A percentile compares a stretch with the other conserved stretches of the same genome.
These are phyloP conservation scores for Aspergillus conjunctus DNA, from an alignment of 495 filamentous ascomycete species.

Conservation along the genomic window DNA sequence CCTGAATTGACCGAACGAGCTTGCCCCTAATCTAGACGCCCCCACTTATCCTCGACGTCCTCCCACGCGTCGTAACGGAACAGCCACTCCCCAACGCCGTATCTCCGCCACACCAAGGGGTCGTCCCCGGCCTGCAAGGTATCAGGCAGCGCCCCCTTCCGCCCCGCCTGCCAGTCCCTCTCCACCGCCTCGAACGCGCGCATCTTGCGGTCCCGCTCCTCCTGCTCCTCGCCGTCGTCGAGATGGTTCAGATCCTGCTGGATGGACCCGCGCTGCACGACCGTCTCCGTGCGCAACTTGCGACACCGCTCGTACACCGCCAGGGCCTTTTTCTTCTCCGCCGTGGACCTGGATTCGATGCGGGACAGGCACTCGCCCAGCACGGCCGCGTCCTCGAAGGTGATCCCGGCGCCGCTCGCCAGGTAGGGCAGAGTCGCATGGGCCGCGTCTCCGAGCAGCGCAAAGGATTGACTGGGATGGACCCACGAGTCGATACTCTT, in stretches of 20 bases:
- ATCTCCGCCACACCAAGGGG: constrained; percentile 6
- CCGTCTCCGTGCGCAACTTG: constrained; percentile 41
- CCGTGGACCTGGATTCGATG: constrained; percentile 26
- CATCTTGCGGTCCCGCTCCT: constrained; percentile 46
- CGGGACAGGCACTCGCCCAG: constrained; percentile 47
- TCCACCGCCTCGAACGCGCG: constrained; percentile 17
- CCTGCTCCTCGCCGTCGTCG: constrained; percentile 48
- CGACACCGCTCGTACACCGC: constrained; percentile 46
- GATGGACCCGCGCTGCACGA: constrained; percentile 44
- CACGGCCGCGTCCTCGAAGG: constrained; percentile 52
- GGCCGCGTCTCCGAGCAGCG: constrained; percentile 61
- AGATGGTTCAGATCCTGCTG: constrained; percentile 52
- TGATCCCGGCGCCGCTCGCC: constrained; percentile 43
- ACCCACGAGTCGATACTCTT: constrained; percentile 54
- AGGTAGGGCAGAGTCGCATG: constrained; percentile 68
- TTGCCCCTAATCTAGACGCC: too few relatives aligned
- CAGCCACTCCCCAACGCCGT: constrained; percentile 15
- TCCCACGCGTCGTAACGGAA: constrained; percentile 13
- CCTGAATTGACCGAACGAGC: too few relatives aligned
- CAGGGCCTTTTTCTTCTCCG: constrained; percentile 39
- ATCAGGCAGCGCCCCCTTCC: neutral
- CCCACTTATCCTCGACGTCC: constrained; percentile 15
- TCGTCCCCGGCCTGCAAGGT: neutral
- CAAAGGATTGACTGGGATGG: constrained; percentile 52
- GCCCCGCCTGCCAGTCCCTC: constrained; percentile 7